phyloP scores from a whole-genome alignment of 148 eudicot species.

The Chenopodium suecicum region DNA sequence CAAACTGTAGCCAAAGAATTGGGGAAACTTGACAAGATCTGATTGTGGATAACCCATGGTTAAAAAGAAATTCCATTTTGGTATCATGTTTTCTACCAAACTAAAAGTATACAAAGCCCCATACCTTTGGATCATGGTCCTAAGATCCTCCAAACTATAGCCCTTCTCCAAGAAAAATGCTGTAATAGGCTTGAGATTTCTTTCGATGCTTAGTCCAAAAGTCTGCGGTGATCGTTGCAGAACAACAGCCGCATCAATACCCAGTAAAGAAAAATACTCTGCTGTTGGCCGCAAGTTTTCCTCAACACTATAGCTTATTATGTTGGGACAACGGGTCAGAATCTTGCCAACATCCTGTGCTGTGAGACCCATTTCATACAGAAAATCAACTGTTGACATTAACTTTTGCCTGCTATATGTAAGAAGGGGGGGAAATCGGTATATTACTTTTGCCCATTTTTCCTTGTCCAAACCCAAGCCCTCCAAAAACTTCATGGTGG shows the following conservation, averaged over 20 bases:
- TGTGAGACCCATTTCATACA: conserved; percentile 76
- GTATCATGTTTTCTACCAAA: conserved; percentile 54
- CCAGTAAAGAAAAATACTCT: conserved; percentile 56
- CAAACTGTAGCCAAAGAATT: conserved; percentile 78
- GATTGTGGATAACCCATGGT: conserved; percentile 64
- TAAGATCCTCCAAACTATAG: conserved; percentile 48
- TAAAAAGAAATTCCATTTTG: conserved; percentile 76
- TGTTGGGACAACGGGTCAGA: conserved; percentile 72
- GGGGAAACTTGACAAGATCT: conserved; percentile 73
- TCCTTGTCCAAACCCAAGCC: conserved; percentile 68
- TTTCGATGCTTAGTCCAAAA: conserved; percentile 67
- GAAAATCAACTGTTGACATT: conserved; percentile 65
- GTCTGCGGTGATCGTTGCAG: conserved; percentile 60
- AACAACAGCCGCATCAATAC: conserved; percentile 53
- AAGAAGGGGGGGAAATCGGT: conserved; percentile 78
- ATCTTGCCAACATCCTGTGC: conserved; percentile 58
- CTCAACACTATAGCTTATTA: conserved; percentile 79
- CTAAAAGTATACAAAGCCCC: conserved; percentile 71
- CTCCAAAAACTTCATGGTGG: conserved; percentile 76
- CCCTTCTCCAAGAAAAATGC: conserved; percentile 68
- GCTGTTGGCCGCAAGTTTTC: conserved; percentile 70
- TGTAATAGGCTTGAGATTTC: conserved; percentile 64
- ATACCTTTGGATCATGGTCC: conserved; percentile 59
- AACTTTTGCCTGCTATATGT: conserved; percentile 72
- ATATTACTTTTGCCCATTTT: conserved; percentile 78